Base-by-base conservation (phyloP, 352 stramenopile genomes). In the Phytophthora aleatoria region DNA sequence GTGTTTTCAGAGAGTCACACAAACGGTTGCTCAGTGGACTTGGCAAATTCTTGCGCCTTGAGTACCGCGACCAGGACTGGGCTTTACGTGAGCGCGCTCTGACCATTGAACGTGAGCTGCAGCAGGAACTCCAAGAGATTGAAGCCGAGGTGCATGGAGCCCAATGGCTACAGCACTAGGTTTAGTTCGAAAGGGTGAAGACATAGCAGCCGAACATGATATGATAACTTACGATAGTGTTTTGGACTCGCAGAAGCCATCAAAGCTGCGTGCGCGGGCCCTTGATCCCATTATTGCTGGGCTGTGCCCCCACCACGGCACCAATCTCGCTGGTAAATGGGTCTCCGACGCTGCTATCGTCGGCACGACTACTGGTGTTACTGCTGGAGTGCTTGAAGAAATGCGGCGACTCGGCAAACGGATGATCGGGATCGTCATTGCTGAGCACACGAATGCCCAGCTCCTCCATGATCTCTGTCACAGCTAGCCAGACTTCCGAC, bases 381-480 rank as follows among this genome's bases (percentile, higher is more conserved):
- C 63, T 73, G 16, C n/a, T 57, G 7, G 64, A 70, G 30, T 57
- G 64, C 42, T 70, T 74, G 20, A 65, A 61, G 8, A 56, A 54
- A 26, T 85, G 68, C 10, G 69, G 76, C 7, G 65, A 71, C 50
- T 85, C 71, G 11, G 71, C 64, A 55, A 77, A 85, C 42, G 71
- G 58, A 51, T 83, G 82, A n/a, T 69, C 52, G 24, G 26, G 36
- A 48, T 72, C 63, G 24, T 65, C 31, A 8, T 74, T 74, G 33
- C 76, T 85, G 30, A 92, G 43, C 27, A 94, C 79, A 16, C 79
- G 52, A 6, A 96, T 77, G 10, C 62, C 73, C 13, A 96, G 56
- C 28, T 95, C 88, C 55, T 96, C 88, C 80, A 96, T 92, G 64
- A 95, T 94, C 67, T 96, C 88, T 71, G 92, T 94, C 24, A 94